phyloP scores from a whole-genome alignment of 1,284 basidiomycete genomes.

The Ceratobasidium sp. region DNA sequence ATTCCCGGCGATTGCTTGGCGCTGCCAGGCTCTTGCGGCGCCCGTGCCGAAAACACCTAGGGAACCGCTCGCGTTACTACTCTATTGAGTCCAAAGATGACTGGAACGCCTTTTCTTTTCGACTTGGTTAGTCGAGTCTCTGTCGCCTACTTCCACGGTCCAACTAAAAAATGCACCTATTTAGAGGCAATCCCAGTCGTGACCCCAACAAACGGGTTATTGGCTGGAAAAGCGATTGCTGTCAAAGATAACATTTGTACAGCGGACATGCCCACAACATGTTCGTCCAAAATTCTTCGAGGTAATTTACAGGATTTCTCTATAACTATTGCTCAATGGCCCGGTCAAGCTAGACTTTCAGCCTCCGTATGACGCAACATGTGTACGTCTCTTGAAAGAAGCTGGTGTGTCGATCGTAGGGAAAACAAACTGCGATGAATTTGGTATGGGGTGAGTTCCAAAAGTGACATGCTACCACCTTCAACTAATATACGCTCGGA shows the following conservation, averaged over 20 bases:
- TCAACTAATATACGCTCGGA: not conserved
- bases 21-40: not conserved
- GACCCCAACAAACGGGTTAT: not conserved
- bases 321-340: not conserved
- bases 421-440: slow-evolving; percentile 97
- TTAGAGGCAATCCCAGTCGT: not conserved
- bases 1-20: not conserved
- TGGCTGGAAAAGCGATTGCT: slow-evolving; percentile 61
- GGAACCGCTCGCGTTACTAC: not conserved
- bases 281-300: slow-evolving; percentile 80
- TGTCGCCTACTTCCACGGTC: not conserved
- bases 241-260: slow-evolving; percentile 92
- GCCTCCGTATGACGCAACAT: slow-evolving; percentile 90
- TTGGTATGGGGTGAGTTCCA: slow-evolving; percentile 91
- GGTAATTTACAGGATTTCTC: slow-evolving; percentile 60
- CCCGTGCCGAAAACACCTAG: not conserved
- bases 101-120: slow-evolving; percentile 40
- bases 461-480: not conserved
- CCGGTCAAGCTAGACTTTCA: slow-evolving; percentile 67
- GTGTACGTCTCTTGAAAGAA: slow-evolving; percentile 72
- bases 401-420: slow-evolving; percentile 83
- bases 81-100: slow-evolving; percentile 20
- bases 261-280: slow-evolving; percentile 75
- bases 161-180: not conserved
- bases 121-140: slow-evolving; percentile 13